Conservation (phyloP, 192 early-diverging fungal species). For the Coemansia nantahalensis region DNA sequence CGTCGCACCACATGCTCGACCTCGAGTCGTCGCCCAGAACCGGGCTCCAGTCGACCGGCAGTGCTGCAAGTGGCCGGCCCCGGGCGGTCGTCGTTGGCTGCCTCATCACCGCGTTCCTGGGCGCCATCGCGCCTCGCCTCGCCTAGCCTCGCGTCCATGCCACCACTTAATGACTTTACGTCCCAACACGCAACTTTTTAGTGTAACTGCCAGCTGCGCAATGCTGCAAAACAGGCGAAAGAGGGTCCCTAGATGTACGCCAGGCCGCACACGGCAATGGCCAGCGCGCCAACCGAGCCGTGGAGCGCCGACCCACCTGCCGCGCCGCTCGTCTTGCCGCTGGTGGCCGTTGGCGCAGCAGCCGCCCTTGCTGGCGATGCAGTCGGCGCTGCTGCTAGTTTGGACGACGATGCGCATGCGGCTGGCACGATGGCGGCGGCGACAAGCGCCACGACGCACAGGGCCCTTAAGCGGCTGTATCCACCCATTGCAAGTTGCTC, state of each 20-base stretch:
- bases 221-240: no score
- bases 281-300: conserved; percentile 35
- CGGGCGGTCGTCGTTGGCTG: conserved; percentile 27
- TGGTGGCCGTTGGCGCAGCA: neutral
- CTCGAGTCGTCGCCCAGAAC: conserved; percentile 16
- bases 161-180: no score
- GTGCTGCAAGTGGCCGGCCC: conserved; percentile 7
- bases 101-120: conserved; percentile 18
- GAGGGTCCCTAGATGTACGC: conserved; percentile 22
- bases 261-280: conserved; percentile 39
- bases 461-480: no score
- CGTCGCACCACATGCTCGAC: conserved; percentile 12
- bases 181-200: neutral
- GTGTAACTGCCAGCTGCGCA: no score
- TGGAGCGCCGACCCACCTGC: conserved; percentile 12
- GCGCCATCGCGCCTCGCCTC: conserved; percentile 15
- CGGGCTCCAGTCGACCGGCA: conserved; percentile 13
- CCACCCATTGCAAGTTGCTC: no score
- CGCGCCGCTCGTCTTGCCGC: conserved; percentile 23
- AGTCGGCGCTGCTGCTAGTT: neutral
- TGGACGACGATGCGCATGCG: no score
- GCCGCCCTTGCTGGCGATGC: neutral
- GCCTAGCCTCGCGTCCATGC: no score
- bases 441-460: no score
- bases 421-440: no score